A percentile compares a stretch with the other conserved stretches of the same genome.
phyloP scores from a whole-genome alignment of 176 grass and related monocot species.

The sorghum (Sorghum bicolor) region DNA sequence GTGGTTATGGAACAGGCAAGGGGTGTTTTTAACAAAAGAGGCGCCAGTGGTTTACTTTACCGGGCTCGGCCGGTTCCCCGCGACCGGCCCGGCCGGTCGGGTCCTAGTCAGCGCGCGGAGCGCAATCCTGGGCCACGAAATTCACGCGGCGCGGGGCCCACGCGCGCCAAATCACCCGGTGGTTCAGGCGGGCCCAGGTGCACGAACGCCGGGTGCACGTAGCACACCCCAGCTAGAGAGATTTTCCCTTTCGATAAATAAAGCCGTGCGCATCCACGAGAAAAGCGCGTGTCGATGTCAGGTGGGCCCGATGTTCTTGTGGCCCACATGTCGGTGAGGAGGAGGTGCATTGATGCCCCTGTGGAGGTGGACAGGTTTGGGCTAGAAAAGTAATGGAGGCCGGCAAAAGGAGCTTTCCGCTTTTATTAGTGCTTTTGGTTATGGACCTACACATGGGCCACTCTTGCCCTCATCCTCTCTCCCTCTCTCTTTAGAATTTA shows the following conservation, averaged over 20 bases:
- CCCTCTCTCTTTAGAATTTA: neutral
- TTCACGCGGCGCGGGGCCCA: neutral
- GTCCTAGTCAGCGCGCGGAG: constrained; percentile 38
- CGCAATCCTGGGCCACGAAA: constrained; percentile 37
- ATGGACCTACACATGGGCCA: constrained; percentile 16
- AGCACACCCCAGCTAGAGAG: neutral
- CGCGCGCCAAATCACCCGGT: constrained; percentile 11
- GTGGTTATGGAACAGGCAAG: neutral
- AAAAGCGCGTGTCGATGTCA: neutral
- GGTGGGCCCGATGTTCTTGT: rapidly evolving
- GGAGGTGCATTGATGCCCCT: no score
- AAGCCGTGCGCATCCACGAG: neutral
- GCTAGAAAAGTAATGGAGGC: constrained; percentile 19
- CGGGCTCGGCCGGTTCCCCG: constrained; percentile 25
- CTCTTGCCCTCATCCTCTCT: neutral
- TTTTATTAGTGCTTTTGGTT: constrained; percentile 23
- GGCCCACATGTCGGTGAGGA: neutral
- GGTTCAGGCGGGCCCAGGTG: neutral
- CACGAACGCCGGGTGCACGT: neutral
- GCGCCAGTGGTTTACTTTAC: constrained; percentile 19
- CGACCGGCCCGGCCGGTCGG: constrained; percentile 11
- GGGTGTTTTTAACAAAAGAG: constrained; percentile 34
- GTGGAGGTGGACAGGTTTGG: neutral
- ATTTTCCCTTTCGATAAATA: neutral
- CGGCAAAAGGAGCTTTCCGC: constrained; percentile 35